Conservation (phyloP, 306 rosid species). For the Ormosia emarginata region DNA sequence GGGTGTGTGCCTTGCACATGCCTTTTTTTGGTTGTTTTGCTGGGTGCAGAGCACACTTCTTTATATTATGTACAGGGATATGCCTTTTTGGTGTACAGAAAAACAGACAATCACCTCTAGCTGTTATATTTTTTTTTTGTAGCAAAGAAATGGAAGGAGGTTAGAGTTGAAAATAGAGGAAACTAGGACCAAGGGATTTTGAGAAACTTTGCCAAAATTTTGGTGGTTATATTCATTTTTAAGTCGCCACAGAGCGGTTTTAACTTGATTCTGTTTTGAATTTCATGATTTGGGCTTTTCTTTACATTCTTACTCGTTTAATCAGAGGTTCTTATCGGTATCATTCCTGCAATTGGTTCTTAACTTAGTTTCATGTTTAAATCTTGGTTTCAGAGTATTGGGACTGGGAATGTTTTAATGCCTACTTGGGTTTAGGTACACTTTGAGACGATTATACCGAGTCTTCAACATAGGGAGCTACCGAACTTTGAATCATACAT, state of each 20-base stretch:
- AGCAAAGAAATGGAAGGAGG: slow-evolving; percentile 38
- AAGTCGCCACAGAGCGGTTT: neutral
- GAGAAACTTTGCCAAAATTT: slow-evolving; percentile 23
- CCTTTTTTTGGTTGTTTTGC: slow-evolving; percentile 7
- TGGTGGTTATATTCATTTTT: slow-evolving; percentile 21
- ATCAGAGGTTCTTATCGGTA: too few relatives aligned
- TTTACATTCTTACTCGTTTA: neutral
- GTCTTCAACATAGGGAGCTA: too few relatives aligned
- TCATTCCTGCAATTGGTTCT: too few relatives aligned
- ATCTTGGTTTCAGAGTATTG: too few relatives aligned
- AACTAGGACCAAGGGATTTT: slow-evolving; percentile 1
- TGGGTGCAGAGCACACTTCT: slow-evolving; percentile 22
- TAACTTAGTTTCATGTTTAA: too few relatives aligned
- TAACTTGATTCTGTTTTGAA: neutral
- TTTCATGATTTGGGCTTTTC: neutral
- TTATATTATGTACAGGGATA: slow-evolving; percentile 45
- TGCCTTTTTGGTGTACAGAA: slow-evolving; percentile 56
- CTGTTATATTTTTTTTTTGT: slow-evolving; percentile 28
- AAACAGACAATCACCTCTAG: slow-evolving; percentile 22
- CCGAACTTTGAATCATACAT: too few relatives aligned
- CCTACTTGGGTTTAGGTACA: too few relatives aligned
- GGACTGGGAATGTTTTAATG: too few relatives aligned
- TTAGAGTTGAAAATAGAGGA: slow-evolving; percentile 30
- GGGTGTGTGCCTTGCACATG: neutral
- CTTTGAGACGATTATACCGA: too few relatives aligned